Evolutionary conservation across 805 yeast genomes (phyloP).

Genomic region (Zygosaccharomyces bailii): DNA sequence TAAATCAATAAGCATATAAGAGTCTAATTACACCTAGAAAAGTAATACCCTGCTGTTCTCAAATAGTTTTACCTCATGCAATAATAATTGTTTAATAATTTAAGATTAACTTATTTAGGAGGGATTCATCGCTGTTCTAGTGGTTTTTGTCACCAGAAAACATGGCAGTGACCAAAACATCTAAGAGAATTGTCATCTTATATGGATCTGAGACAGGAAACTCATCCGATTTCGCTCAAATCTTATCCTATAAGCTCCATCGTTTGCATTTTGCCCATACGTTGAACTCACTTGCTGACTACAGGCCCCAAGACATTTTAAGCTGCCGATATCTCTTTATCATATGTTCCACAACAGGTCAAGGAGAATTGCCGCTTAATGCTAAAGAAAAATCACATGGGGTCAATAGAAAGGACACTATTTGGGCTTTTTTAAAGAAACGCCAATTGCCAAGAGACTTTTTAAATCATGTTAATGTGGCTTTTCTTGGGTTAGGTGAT

Average conservation of each 20-base stretch:
- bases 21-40: slow-evolving; percentile 4
- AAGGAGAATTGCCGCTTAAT: slow-evolving; percentile 86
- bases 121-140: neutral
- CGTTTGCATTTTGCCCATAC: slow-evolving; percentile 49
- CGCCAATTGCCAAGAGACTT: slow-evolving; percentile 60
- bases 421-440: slow-evolving; percentile 72
- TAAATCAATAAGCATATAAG: neutral
- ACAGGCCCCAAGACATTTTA: slow-evolving; percentile 52
- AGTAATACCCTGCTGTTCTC: neutral
- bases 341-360: slow-evolving; percentile 89
- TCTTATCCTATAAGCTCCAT: slow-evolving; percentile 53
- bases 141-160: neutral
- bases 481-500: slow-evolving; percentile 90
- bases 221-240: slow-evolving; percentile 76
- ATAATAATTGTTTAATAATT: neutral
- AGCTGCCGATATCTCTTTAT: slow-evolving; percentile 40
- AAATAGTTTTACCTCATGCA: neutral
- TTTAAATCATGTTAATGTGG: slow-evolving; percentile 56
- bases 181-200: slow-evolving; percentile 51
- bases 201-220: slow-evolving; percentile 95
- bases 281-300: slow-evolving; percentile 56
- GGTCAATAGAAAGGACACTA: slow-evolving; percentile 24
- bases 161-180: slow-evolving; percentile 14
- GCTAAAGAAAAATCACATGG: slow-evolving; percentile 42
- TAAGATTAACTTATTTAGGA: neutral